A percentile compares a stretch with the other conserved stretches of the same genome.
These are phyloP conservation scores for Vaccinium macrocarpon DNA, from an alignment of 148 eudicot species.

Conservation along the genomic window DNA sequence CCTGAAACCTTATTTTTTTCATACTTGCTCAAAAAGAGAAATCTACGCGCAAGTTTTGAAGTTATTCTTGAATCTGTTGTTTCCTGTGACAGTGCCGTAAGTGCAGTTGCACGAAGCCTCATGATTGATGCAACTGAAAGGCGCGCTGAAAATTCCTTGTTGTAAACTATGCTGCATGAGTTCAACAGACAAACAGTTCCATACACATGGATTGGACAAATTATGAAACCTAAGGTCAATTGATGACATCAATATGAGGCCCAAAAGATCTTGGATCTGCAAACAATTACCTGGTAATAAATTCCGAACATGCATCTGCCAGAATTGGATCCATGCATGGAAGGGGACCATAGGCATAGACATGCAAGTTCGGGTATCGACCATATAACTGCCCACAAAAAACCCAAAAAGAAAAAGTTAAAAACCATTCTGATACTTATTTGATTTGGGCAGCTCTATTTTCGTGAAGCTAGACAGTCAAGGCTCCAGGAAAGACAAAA, in stretches of 20 bases:
- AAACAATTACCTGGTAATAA: slow-evolving; percentile 48
- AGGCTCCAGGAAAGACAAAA: background rate
- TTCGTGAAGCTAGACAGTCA: background rate
- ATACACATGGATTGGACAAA: background rate
- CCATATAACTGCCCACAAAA: slow-evolving; percentile 39
- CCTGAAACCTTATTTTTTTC: slow-evolving; percentile 23
- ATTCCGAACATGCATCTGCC: slow-evolving; percentile 70
- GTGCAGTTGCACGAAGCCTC: slow-evolving; percentile 69
- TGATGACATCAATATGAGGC: background rate
- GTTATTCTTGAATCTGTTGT: slow-evolving; percentile 43
- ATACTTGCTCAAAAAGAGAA: slow-evolving; percentile 41
- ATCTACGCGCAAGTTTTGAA: slow-evolving; percentile 49
- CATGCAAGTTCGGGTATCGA: slow-evolving; percentile 54
- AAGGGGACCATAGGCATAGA: slow-evolving; percentile 75
- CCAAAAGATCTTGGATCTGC: background rate
- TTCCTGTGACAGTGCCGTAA: slow-evolving; percentile 50
- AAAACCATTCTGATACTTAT: background rate
- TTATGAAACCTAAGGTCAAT: background rate
- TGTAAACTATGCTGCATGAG: slow-evolving; percentile 62
- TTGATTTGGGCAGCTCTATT: background rate
- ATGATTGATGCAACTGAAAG: slow-evolving; percentile 69
- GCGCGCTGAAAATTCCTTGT: slow-evolving; percentile 70
- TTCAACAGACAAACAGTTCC: slow-evolving; percentile 7
- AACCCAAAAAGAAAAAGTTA: background rate
- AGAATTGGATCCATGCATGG: slow-evolving; percentile 63